Percentiles rank a stretch among this genome's conserved stretches.
Evolutionary conservation across 2,329 filamentous ascomycete genomes (phyloP).

Genomic region (Geoglossum cookeanum): DNA sequence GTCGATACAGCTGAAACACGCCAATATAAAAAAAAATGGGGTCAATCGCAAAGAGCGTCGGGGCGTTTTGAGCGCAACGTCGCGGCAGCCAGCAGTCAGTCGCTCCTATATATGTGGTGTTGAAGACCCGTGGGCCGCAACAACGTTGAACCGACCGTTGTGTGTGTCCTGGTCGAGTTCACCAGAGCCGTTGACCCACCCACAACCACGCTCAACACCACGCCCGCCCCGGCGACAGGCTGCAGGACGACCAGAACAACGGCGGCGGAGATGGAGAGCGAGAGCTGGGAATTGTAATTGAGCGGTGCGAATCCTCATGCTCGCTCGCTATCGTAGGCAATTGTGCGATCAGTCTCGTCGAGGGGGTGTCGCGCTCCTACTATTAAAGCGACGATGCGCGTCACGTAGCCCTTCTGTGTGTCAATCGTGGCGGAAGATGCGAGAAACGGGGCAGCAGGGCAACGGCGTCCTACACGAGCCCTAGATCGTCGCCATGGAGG

Average conservation of each 20-base stretch:
- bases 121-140: neutral
- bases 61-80: neutral
- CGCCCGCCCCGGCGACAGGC: neutral
- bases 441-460: neutral
- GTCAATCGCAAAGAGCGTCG: too few relatives aligned
- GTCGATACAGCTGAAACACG: neutral
- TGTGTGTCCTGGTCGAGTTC: neutral
- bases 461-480: neutral
- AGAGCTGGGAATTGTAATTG: neutral
- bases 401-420: neutral
- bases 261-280: neutral
- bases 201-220: neutral
- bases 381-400: neutral
- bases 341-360: neutral
- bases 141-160: neutral
- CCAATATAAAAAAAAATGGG: neutral
- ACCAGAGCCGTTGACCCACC: neutral
- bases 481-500: neutral
- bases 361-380: neutral
- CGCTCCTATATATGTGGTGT: neutral
- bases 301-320: conserved; percentile 1
- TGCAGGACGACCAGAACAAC: neutral
- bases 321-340: neutral
- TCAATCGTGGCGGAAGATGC: neutral
- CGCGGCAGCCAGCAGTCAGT: too few relatives aligned